Percentiles rank a stretch among this genome's conserved stretches.
Evolutionary conservation across 352 stramenopile species (phyloP).

Genomic region (Globisporangium megalacanthum): DNA sequence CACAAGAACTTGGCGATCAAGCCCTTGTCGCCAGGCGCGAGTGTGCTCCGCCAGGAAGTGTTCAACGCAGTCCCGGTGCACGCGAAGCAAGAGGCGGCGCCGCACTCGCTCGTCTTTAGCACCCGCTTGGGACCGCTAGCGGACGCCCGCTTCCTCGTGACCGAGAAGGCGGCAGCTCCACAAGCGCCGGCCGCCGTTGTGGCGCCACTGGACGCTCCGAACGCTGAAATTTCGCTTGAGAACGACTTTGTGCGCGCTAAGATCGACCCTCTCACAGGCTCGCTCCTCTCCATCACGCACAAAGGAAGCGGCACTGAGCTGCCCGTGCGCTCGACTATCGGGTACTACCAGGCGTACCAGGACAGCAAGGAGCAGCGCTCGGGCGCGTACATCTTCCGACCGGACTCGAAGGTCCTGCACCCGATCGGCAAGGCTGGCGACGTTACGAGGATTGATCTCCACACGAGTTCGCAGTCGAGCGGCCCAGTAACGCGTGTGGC

Average conservation of each 20-base stretch:
- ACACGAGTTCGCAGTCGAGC: conserved; percentile 22
- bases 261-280: conserved; percentile 49
- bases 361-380: conserved; percentile 66
- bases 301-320: conserved; percentile 67
- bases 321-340: conserved; percentile 35
- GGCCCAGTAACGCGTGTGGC: conserved; percentile 36
- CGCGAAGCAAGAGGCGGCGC: conserved; percentile 35
- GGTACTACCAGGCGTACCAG: conserved; percentile 68
- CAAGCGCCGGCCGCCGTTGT: not conserved
- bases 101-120: conserved; percentile 64
- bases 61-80: conserved; percentile 54
- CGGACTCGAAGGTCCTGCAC: conserved; percentile 70
- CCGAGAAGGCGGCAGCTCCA: conserved; percentile 20
- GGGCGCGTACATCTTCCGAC: conserved; percentile 97
- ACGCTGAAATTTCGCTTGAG: conserved; percentile 41
- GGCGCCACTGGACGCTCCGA: conserved; percentile 1
- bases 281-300: conserved; percentile 57
- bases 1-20: conserved; percentile 35
- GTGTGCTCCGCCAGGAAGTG: conserved; percentile 34
- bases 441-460: conserved; percentile 44
- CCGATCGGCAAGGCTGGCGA: conserved; percentile 18
- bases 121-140: conserved; percentile 51
- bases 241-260: conserved; percentile 52
- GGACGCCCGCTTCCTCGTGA: conserved; percentile 44
- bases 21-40: conserved; percentile 29